Conservation (phyloP, 352 stramenopile species). For the Pythium brachiatum region DNA sequence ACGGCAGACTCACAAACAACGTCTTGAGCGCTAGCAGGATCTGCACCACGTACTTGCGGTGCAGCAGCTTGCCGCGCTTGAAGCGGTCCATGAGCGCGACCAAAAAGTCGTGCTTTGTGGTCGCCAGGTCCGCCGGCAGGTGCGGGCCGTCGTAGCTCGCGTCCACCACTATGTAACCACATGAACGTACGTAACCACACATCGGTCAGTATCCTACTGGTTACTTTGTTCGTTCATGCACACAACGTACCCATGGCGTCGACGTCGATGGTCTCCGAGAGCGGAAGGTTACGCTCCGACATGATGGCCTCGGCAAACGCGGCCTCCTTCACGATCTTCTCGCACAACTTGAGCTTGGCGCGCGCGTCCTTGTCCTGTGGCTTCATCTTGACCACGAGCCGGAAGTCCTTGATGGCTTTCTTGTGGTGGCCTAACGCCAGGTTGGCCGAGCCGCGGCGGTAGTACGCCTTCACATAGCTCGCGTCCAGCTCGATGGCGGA, state of each 20-base stretch:
- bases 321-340: conserved; percentile 96
- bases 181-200: neutral
- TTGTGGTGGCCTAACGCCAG: conserved; percentile 97
- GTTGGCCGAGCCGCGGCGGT: conserved; percentile 95
- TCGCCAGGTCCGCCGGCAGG: conserved; percentile 49
- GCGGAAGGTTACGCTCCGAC: conserved; percentile 90
- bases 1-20: conserved; percentile 88
- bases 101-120: conserved; percentile 85
- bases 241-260: conserved; percentile 70
- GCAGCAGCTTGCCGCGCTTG: conserved; percentile 96
- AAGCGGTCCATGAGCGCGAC: conserved; percentile 94
- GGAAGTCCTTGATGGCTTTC: conserved; percentile 97
- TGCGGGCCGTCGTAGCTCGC: conserved; percentile 75
- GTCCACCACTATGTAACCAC: conserved; percentile 57
- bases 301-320: conserved; percentile 97
- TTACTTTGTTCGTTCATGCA: too few relatives aligned
- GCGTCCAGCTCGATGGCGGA: conserved; percentile 92
- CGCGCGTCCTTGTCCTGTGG: conserved; percentile 93
- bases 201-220: neutral
- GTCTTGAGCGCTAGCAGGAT: conserved; percentile 93
- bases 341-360: conserved; percentile 94
- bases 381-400: conserved; percentile 93
- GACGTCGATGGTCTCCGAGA: conserved; percentile 93
- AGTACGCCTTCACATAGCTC: conserved; percentile 98
- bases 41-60: conserved; percentile 97